A percentile compares a stretch with the other conserved stretches of the same genome.
These are phyloP conservation scores for Triticum timopheevii DNA, from an alignment of 176 grass and related monocot species.

Conservation along the genomic window DNA sequence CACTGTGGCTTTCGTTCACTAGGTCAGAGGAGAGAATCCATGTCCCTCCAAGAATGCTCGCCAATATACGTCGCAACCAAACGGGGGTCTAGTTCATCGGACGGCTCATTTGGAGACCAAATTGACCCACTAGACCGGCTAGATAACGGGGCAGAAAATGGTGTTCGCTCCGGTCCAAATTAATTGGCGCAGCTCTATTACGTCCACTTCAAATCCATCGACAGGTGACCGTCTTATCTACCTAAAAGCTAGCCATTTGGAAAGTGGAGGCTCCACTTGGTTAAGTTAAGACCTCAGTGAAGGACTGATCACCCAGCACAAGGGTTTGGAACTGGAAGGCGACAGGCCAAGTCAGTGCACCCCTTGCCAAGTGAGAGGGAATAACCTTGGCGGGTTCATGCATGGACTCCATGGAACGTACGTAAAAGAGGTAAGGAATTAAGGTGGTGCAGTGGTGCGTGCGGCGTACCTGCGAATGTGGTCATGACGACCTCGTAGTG, in stretches of 20 bases:
- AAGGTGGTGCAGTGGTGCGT: background rate
- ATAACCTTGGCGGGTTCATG: background rate
- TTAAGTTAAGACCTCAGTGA: conserved; percentile 2
- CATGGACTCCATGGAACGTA: background rate
- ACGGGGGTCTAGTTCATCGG: background rate
- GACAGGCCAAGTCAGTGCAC: conserved; percentile 21
- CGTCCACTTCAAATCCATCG: background rate
- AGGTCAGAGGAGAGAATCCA: background rate
- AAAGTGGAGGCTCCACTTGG: background rate
- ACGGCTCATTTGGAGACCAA: background rate
- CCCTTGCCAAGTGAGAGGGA: background rate
- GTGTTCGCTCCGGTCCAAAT: background rate
- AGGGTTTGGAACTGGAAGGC: background rate
- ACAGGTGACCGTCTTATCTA: background rate
- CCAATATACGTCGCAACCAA: background rate
- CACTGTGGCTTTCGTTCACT: background rate
- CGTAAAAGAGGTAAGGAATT: background rate
- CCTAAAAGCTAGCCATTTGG: conserved; percentile 1
- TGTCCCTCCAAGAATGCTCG: background rate
- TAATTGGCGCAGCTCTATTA: too few species aligned
- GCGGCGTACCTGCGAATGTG: conserved; percentile 78
- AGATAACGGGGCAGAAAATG: background rate
- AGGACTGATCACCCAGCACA: conserved; percentile 7
- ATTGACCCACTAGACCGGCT: background rate
- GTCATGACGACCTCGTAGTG: conserved; percentile 87